phyloP scores from a whole-genome alignment of 192 early-diverging fungal species.

The Podila horticola region DNA sequence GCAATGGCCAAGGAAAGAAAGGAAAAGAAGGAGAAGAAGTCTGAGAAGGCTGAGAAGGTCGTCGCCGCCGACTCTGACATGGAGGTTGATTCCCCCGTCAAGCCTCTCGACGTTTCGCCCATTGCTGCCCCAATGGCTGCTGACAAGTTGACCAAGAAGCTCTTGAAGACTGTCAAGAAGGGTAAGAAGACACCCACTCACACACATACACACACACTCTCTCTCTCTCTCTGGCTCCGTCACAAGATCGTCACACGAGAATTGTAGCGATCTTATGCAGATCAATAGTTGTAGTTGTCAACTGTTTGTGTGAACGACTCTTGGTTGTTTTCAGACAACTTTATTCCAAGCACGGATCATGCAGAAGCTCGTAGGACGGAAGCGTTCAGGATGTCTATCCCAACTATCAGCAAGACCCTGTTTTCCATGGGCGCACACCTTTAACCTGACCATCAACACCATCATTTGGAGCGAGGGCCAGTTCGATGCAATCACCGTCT shows the following conservation, averaged over 20 bases:
- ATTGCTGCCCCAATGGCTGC: conserved; percentile 87
- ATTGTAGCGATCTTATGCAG: too few relatives aligned
- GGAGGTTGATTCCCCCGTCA: conserved; percentile 57
- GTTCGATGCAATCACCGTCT: too few relatives aligned
- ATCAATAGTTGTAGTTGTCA: too few relatives aligned
- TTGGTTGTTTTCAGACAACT: too few relatives aligned
- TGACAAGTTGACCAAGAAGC: conserved; percentile 86
- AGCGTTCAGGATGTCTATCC: too few relatives aligned
- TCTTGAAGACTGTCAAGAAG: conserved; percentile 91
- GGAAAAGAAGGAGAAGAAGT: conserved; percentile 20
- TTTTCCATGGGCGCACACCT: too few relatives aligned
- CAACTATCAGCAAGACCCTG: too few relatives aligned
- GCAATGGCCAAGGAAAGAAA: conserved; percentile 10
- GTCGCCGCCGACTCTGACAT: conserved; percentile 56
- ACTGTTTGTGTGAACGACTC: too few relatives aligned
- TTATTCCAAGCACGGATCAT: too few relatives aligned
- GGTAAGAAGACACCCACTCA: conserved; percentile 58
- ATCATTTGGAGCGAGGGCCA: too few relatives aligned
- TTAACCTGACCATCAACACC: too few relatives aligned
- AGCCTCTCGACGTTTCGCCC: conserved; percentile 65
- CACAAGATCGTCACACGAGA: conserved; percentile 38
- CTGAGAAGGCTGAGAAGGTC: conserved; percentile 50
- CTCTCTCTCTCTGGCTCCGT: conserved; percentile 8
- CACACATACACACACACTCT: background rate
- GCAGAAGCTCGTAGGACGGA: too few relatives aligned